These are phyloP conservation scores for Aureobasidium leucospermi DNA, from an alignment of 2,329 filamentous ascomycete genomes.

Conservation along the genomic window DNA sequence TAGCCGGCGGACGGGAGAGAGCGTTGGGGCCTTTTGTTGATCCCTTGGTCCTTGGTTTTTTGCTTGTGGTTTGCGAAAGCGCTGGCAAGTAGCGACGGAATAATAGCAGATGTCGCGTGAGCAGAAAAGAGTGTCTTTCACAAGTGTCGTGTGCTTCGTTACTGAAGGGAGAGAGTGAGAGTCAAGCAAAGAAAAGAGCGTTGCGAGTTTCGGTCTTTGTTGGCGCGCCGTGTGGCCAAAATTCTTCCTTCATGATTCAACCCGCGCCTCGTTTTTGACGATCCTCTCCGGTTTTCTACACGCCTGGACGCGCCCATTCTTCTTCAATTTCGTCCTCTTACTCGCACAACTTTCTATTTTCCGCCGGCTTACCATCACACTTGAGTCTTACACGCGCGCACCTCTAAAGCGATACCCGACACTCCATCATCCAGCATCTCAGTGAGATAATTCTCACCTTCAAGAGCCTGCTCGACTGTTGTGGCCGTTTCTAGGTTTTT, in stretches of 20 bases:
- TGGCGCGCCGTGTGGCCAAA: slow-evolving; percentile 6
- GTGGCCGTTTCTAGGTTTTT: neutral
- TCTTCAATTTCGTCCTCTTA: neutral
- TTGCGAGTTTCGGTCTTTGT: slow-evolving; percentile 8
- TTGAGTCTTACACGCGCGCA: neutral
- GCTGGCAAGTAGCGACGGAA: neutral
- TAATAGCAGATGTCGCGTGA: slow-evolving; percentile 9
- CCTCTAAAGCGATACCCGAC: neutral
- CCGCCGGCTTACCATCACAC: no score
- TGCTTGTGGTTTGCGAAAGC: neutral
- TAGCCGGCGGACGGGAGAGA: slow-evolving; percentile 1
- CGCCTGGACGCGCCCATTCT: slow-evolving; percentile 1
- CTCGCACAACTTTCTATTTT: neutral
- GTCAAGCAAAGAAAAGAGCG: slow-evolving; percentile 1
- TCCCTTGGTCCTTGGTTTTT: neutral
- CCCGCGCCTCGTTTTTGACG: neutral
- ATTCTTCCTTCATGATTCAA: neutral
- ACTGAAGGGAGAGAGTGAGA: neutral
- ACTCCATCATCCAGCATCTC: neutral
- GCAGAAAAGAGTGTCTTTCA: slow-evolving; percentile 4
- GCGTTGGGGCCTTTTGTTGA: slow-evolving; percentile 5
- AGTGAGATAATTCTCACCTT: neutral
- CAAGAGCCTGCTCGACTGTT: neutral
- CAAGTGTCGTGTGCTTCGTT: slow-evolving; percentile 9
- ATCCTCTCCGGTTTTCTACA: neutral